These are phyloP conservation scores for Saturnispora besseyi DNA, from an alignment of 805 yeast species.

Conservation along the genomic window DNA sequence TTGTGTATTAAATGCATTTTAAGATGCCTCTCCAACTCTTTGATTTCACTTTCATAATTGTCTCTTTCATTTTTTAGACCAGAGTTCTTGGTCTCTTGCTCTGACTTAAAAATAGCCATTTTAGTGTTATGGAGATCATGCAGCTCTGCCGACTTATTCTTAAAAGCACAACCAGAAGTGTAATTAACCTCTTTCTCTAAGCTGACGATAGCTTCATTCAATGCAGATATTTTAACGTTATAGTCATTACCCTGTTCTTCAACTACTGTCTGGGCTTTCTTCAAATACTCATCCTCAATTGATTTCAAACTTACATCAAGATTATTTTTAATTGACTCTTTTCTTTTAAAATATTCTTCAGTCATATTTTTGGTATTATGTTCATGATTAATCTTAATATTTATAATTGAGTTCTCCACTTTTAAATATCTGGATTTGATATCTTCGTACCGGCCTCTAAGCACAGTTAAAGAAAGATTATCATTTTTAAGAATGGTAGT, in stretches of 20 bases:
- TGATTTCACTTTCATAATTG: not conserved
- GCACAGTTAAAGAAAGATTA: not conserved
- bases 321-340: not conserved
- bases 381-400: conserved; percentile 20
- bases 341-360: not conserved
- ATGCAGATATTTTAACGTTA: conserved; percentile 23
- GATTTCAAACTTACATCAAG: conserved; percentile 24
- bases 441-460: not conserved
- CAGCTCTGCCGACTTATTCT: not conserved
- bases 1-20: not conserved
- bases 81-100: not conserved
- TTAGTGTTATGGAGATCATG: not conserved
- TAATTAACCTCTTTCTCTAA: conserved; percentile 1
- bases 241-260: conserved; percentile 27
- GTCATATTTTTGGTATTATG: conserved; percentile 13
- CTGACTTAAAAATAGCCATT: not conserved
- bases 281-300: conserved; percentile 14
- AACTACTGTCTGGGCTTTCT: conserved; percentile 31
- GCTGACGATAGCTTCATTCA: conserved; percentile 16
- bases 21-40: not conserved
- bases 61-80: not conserved
- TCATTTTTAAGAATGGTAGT: not conserved
- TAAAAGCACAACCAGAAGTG: conserved; percentile 3
- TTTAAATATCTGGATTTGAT: conserved; percentile 16
- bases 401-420: conserved; percentile 21